Percentiles rank a stretch among this genome's conserved stretches.
These are phyloP conservation scores for Begonia masoniana DNA, from an alignment of 306 rosid species.

Conservation along the genomic window DNA sequence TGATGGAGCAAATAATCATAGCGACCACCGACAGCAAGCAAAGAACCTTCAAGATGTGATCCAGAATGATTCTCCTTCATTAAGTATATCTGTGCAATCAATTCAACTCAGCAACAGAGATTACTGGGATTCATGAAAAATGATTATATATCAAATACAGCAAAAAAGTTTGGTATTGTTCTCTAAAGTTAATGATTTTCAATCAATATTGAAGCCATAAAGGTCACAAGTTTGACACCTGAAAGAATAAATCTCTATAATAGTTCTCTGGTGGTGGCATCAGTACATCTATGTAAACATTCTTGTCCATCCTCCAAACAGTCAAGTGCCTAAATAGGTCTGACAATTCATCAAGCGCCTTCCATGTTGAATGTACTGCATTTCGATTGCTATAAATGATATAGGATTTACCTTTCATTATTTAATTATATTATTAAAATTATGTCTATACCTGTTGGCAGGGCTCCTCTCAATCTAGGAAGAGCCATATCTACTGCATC, in stretches of 20 bases:
- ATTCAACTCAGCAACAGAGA: conserved; percentile 19
- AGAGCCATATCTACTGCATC: conserved; percentile 80
- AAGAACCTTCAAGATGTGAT: conserved; percentile 54
- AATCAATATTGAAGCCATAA: neutral
- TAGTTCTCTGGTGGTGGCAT: conserved; percentile 88
- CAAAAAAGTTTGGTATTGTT: neutral
- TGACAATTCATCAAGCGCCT: conserved; percentile 84
- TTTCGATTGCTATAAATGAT: conserved; percentile 9
- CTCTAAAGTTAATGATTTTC: neutral
- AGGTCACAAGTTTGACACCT: conserved; percentile 29
- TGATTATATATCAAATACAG: neutral
- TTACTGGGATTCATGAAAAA: neutral
- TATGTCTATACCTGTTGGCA: conserved; percentile 49
- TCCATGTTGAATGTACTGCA: conserved; percentile 70
- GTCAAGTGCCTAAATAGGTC: conserved; percentile 65
- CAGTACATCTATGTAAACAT: conserved; percentile 66
- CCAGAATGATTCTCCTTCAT: conserved; percentile 68
- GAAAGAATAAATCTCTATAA: conserved; percentile 76
- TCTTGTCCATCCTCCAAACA: conserved; percentile 64
- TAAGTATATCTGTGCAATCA: conserved; percentile 55
- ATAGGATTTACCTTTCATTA: neutral
- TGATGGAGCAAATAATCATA: conserved; percentile 73
- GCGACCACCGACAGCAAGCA: conserved; percentile 88
- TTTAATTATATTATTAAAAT: conserved; percentile 8
- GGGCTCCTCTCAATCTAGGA: conserved; percentile 90